Base-by-base conservation (phyloP, 1,139 yeast species). In the Chernovozyma aurita region DNA sequence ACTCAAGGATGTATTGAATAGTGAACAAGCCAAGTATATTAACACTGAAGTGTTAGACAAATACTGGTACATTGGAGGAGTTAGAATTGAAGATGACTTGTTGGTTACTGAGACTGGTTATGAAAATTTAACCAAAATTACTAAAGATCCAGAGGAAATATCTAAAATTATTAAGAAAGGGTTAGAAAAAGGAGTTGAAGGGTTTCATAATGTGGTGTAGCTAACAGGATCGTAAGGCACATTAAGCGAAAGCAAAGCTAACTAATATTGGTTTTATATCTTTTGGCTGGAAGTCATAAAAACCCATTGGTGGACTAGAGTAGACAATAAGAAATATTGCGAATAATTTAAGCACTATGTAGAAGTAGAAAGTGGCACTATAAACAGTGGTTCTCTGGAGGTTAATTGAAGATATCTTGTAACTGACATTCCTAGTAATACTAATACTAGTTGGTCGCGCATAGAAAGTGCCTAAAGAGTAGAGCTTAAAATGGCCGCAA, bases 1-100 rank as follows among this genome's bases (percentile, higher is more conserved):
- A 52, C 69, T 92, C 36, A 78, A 84, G 40, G 78, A 82, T 26
- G 75, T 77, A 3, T 62, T 85, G 47, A 66, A 76, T 39, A 76
- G 80, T 45, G 76, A 78, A 3, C 77, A 78, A 49, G 52, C 67
- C 29, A 78, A 78, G 51, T 86, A 64, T 57, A 81, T 92, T 42
- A 71, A 87, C 53, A 59, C 61, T 46, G 78, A 75, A 0, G 78
- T 82, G 2, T 68, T 92, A 45, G 80, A 85, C 38, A 78, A 77
- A 53, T 92, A 88, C 60, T 78, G 85, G 83, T 76, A 82, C 46
- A 78, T 92, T 42, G 98, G 98, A 17, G 98, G 98, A 33, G 96
- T 92, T 5, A 78, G 98, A 59, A 87, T 92, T 42, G 98, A 92
- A 59, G 98, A 92, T 55, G 97, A 90, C 53, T 76, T 92, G 34